Conservation (phyloP, 345 rosid species). For the Pelargonium nanum region DNA sequence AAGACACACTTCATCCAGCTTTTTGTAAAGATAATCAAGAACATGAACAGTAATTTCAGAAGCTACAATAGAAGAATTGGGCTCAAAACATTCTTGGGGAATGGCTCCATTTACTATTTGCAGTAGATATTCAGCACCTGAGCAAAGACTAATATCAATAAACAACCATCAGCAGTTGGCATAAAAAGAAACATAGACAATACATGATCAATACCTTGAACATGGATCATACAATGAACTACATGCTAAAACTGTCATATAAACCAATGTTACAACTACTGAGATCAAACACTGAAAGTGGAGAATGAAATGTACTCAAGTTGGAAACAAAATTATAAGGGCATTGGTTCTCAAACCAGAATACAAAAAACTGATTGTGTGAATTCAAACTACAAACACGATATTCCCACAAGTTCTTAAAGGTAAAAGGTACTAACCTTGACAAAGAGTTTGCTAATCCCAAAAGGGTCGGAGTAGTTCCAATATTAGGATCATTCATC, state of each 20-base stretch:
- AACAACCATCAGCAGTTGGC: constrained; percentile 26
- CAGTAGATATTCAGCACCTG: constrained; percentile 58
- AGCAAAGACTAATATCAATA: constrained; percentile 40
- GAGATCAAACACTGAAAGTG: not conserved
- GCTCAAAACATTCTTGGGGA: constrained; percentile 48
- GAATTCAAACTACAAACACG: not conserved
- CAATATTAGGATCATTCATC: constrained; percentile 29
- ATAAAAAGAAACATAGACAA: constrained; percentile 10
- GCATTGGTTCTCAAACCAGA: not conserved
- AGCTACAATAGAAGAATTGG: constrained; percentile 36
- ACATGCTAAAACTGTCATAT: not conserved
- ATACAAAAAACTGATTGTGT: not conserved
- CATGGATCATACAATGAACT: not conserved
- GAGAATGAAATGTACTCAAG: not conserved
- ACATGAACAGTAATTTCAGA: constrained; percentile 57
- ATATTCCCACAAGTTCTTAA: not conserved
- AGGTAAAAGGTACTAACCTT: constrained; percentile 33
- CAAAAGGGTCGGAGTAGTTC: constrained; percentile 59
- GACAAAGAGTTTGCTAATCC: constrained; percentile 68
- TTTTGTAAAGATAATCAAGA: constrained; percentile 69
- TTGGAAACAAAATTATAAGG: too few relatives aligned
- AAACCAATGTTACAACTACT: not conserved
- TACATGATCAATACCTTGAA: not conserved
- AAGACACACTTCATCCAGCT: constrained; percentile 69
- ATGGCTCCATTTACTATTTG: constrained; percentile 65